A percentile compares a stretch with the other conserved stretches of the same genome.
Conservation (phyloP, 192 early-diverging fungal species). For the Backusella morwellensis region DNA sequence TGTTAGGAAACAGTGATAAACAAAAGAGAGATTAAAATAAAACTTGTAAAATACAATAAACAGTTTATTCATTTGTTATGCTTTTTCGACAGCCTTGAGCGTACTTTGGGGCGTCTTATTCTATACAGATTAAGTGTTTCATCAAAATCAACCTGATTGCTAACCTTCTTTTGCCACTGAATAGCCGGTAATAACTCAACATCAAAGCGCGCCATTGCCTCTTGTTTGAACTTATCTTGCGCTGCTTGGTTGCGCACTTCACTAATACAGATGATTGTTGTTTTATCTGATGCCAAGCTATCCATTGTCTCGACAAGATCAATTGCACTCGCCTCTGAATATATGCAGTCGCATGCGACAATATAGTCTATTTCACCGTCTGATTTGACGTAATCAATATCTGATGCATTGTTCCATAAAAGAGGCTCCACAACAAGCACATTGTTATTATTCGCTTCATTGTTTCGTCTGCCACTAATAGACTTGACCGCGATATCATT, state of each 20-base stretch:
- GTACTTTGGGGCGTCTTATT: constrained; percentile 4
- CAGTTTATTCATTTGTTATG: neutral
- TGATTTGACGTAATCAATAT: constrained; percentile 20
- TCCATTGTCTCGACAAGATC: constrained; percentile 39
- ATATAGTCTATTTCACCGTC: constrained; percentile 32
- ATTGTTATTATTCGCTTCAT: neutral
- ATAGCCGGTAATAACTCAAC: constrained; percentile 31
- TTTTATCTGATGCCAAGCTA: constrained; percentile 11
- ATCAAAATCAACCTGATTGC: constrained; percentile 29
- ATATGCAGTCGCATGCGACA: constrained; percentile 40
- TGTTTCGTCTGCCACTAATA: constrained; percentile 23
- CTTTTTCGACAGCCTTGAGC: neutral
- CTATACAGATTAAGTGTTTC: constrained; percentile 37
- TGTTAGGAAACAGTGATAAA: neutral
- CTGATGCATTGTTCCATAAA: constrained; percentile 29
- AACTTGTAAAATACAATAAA: no score
- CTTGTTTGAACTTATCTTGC: constrained; percentile 37
- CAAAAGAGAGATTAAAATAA: neutral
- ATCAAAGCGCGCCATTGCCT: constrained; percentile 29
- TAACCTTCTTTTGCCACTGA: constrained; percentile 35
- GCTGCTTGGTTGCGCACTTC: constrained; percentile 40
- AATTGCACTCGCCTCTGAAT: constrained; percentile 41
- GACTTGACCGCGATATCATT: constrained; percentile 19
- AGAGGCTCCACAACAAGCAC: constrained; percentile 29
- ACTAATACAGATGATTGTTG: constrained; percentile 33